Conservation (phyloP, 768 basidiomycete genomes). For the Sporobolomyces phaffii region DNA sequence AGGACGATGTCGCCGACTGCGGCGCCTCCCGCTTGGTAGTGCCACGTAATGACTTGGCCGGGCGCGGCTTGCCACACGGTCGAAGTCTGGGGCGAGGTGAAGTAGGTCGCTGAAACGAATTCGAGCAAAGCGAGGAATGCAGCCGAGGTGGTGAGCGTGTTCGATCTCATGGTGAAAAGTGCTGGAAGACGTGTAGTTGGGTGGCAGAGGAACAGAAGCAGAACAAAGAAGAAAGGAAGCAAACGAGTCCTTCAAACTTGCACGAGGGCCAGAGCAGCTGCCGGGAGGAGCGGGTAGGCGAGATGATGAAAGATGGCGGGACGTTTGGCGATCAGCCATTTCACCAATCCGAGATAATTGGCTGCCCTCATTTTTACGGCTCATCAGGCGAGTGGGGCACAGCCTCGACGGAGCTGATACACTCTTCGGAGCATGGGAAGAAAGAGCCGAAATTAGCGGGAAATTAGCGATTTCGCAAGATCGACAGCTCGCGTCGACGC, state of each 20-base stretch:
- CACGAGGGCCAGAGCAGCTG: too few relatives aligned
- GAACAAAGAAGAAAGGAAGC: not conserved
- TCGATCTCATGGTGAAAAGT: not conserved
- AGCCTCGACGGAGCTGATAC: too few relatives aligned
- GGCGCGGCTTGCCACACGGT: constrained; percentile 8
- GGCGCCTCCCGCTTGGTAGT: constrained; percentile 20
- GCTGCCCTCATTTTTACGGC: too few relatives aligned
- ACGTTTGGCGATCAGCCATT: not conserved
- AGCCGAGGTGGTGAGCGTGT: not conserved
- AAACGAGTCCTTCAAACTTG: too few relatives aligned
- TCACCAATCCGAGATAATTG: not conserved
- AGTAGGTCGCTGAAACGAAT: constrained; percentile 24
- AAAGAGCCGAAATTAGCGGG: too few relatives aligned
- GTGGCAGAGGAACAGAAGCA: not conserved
- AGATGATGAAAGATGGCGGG: not conserved
- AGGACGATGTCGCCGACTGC: constrained; percentile 23
- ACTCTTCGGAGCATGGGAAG: too few relatives aligned
- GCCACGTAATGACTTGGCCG: constrained; percentile 24
- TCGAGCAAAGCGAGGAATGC: constrained; percentile 6
- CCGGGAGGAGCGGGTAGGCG: not conserved
- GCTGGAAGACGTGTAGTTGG: too few relatives aligned
- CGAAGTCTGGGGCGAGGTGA: constrained; percentile 9
- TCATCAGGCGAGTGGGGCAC: too few relatives aligned
- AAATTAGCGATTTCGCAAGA: not conserved
- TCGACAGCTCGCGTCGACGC: too few relatives aligned